Evolutionary conservation across 2,329 filamentous ascomycete species (phyloP).

Genomic region (Nemania sp.): DNA sequence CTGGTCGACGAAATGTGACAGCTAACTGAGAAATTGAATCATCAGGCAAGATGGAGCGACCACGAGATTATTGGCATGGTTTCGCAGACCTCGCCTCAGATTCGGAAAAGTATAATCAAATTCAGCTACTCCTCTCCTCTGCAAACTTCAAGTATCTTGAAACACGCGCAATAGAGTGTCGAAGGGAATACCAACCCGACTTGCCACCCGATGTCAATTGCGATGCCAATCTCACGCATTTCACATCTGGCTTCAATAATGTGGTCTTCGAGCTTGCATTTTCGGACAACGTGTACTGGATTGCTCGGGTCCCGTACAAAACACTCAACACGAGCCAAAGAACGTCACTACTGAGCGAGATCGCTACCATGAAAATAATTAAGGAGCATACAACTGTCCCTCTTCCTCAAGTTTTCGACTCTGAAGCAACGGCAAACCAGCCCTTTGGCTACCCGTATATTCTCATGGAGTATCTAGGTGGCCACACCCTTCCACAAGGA

Average conservation of each 20-base stretch:
- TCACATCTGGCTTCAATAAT: constrained; percentile 44
- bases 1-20: too few relatives aligned
- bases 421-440: constrained; percentile 40
- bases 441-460: constrained; percentile 47
- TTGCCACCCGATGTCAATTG: constrained; percentile 16
- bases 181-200: constrained; percentile 11
- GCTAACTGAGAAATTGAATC: too few relatives aligned
- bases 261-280: constrained; percentile 46
- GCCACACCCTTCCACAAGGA: constrained; percentile 34
- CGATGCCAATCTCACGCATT: constrained; percentile 17
- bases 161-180: constrained; percentile 19
- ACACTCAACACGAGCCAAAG: constrained; percentile 35
- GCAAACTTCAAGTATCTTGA: constrained; percentile 28
- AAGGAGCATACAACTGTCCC: constrained; percentile 43
- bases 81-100: too few relatives aligned
- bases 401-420: constrained; percentile 42
- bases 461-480: constrained; percentile 45
- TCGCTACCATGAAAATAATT: constrained; percentile 48
- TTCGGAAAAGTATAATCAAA: constrained; percentile 25
- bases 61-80: too few relatives aligned
- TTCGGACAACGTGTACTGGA: constrained; percentile 46
- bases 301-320: constrained; percentile 44
- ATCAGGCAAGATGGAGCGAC: too few relatives aligned
- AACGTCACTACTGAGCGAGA: constrained; percentile 47
- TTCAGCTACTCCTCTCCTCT: constrained; percentile 20